phyloP scores from a whole-genome alignment of 768 basidiomycete genomes.

The Leccinum arenicola region DNA sequence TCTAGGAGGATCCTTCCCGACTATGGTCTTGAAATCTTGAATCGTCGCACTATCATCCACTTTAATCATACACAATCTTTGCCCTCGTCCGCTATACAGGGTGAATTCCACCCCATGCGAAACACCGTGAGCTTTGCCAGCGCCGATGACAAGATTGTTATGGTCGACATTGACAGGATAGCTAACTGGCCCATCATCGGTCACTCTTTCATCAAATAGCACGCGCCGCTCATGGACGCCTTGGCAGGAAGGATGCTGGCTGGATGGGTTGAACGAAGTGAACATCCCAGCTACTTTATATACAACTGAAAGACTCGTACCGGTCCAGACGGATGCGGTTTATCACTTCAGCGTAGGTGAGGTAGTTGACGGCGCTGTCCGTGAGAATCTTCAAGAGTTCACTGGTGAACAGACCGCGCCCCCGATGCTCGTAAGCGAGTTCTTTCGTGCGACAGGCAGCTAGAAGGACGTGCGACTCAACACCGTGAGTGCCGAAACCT shows the following conservation, averaged over 20 bases:
- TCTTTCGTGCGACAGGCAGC: slow-evolving; percentile 41
- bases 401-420: slow-evolving; percentile 25
- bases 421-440: slow-evolving; percentile 25
- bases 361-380: background rate
- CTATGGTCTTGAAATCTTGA: slow-evolving; percentile 10
- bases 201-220: slow-evolving; percentile 21
- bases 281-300: background rate
- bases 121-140: slow-evolving; percentile 28
- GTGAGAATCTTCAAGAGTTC: slow-evolving; percentile 19
- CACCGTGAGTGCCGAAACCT: slow-evolving; percentile 27
- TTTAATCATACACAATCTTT: background rate
- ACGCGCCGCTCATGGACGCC: slow-evolving; percentile 19
- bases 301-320: background rate
- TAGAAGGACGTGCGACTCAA: slow-evolving; percentile 40
- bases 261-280: background rate
- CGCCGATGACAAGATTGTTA: slow-evolving; percentile 17
- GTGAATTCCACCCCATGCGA: slow-evolving; percentile 14
- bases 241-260: slow-evolving; percentile 30
- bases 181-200: slow-evolving; percentile 4
- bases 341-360: slow-evolving; percentile 27
- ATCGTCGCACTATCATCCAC: background rate
- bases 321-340: slow-evolving; percentile 6
- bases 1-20: background rate
- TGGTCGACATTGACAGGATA: background rate
- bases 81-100: slow-evolving; percentile 13